phyloP scores from a whole-genome alignment of 805 yeast species.

The Vanderwaltozyma yarrowii region DNA sequence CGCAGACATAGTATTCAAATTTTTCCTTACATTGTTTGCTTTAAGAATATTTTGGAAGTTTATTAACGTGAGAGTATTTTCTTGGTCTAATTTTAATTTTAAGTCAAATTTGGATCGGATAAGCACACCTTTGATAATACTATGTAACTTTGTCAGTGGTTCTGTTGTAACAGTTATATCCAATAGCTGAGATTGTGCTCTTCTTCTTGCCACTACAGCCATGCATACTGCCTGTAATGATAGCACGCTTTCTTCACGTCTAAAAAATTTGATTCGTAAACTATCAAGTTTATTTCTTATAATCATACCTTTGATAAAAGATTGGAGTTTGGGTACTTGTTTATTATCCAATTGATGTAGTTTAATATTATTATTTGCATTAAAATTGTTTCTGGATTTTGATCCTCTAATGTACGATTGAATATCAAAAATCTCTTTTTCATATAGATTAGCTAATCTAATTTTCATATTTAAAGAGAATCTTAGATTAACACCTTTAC shows the following conservation, averaged over 20 bases:
- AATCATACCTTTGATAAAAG: constrained; percentile 39
- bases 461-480: constrained; percentile 52
- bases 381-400: constrained; percentile 9
- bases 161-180: constrained; percentile 2
- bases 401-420: constrained; percentile 46
- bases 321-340: constrained; percentile 35
- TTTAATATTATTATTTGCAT: constrained; percentile 1
- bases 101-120: background rate
- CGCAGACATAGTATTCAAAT: no score
- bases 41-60: no score
- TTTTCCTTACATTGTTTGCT: no score
- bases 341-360: constrained; percentile 27
- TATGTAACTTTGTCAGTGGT: constrained; percentile 15
- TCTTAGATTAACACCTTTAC: constrained; percentile 60
- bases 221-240: constrained; percentile 33
- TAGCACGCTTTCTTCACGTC: constrained; percentile 21
- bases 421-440: constrained; percentile 38
- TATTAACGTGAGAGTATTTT: no score
- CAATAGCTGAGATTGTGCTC: no score
- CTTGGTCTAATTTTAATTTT: background rate
- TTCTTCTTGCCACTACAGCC: constrained; percentile 29
- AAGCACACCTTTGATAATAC: constrained; percentile 10
- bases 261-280: constrained; percentile 14
- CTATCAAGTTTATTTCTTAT: constrained; percentile 20
- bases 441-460: constrained; percentile 50